phyloP scores from a whole-genome alignment of 331 rosid species.

The Stylosanthes scabra region DNA sequence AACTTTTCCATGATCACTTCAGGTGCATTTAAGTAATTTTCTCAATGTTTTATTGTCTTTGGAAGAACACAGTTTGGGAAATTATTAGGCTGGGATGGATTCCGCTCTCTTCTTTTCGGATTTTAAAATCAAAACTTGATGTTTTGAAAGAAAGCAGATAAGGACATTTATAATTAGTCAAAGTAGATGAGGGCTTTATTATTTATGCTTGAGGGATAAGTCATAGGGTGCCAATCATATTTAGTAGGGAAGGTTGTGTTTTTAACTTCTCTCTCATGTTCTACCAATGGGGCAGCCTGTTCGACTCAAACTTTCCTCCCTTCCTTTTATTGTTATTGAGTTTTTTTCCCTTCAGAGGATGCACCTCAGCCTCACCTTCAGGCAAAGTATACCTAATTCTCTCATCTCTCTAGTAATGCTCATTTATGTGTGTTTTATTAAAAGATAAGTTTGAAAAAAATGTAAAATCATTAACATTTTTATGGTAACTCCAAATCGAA shows the following conservation, averaged over 20 bases:
- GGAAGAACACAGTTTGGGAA: neutral
- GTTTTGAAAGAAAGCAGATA: slow-evolving; percentile 4
- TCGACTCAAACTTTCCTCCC: slow-evolving; percentile 9
- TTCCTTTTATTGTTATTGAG: neutral
- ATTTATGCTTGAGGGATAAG: slow-evolving; percentile 15
- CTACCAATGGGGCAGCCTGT: slow-evolving; percentile 13
- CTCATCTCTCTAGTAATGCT: neutral
- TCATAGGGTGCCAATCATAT: slow-evolving; percentile 6
- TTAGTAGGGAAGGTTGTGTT: neutral
- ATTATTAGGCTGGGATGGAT: slow-evolving; percentile 11
- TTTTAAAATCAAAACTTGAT: neutral
- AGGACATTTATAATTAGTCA: neutral
- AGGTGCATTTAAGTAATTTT: slow-evolving; percentile 8
- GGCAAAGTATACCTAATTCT: slow-evolving; percentile 10
- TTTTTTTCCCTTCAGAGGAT: slow-evolving; percentile 10
- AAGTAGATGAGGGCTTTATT: slow-evolving; percentile 21
- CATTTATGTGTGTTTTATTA: too few species aligned
- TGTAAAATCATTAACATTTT: neutral
- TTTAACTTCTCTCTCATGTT: neutral
- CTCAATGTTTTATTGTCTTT: neutral
- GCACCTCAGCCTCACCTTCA: neutral
- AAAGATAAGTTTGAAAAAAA: neutral
- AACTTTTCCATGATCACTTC: neutral
- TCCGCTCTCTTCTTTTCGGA: slow-evolving; percentile 5
- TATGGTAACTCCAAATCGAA: too few species aligned